These are phyloP conservation scores for Avicennia marina DNA, from an alignment of 257 asterid genomes.

Conservation along the genomic window DNA sequence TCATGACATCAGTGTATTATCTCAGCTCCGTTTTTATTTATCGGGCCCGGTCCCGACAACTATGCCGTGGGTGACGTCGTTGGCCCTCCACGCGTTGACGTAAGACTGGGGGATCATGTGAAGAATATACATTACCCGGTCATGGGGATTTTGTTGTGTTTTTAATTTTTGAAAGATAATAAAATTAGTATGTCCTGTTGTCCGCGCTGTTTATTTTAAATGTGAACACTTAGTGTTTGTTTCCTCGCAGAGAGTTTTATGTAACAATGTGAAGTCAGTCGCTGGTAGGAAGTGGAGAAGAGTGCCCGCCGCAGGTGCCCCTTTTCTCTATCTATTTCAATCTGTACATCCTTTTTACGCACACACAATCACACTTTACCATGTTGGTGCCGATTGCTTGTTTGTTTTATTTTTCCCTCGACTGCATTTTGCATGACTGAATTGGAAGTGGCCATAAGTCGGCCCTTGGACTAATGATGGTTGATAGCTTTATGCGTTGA, in stretches of 20 bases:
- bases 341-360: background rate
- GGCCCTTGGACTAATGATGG: background rate
- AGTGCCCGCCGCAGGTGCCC: slow-evolving; percentile 23
- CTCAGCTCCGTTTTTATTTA: background rate
- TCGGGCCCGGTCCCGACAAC: background rate
- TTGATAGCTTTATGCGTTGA: slow-evolving; percentile 7
- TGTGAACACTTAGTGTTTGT: background rate
- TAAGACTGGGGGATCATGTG: background rate
- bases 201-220: slow-evolving; percentile 8
- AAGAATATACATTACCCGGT: background rate
- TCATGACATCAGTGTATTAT: background rate
- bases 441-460: background rate
- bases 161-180: background rate
- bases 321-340: background rate
- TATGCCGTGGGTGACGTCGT: background rate
- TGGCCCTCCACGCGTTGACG: slow-evolving; percentile 25
- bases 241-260: slow-evolving; percentile 1
- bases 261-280: background rate
- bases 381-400: background rate
- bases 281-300: slow-evolving; percentile 12
- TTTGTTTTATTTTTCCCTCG: background rate
- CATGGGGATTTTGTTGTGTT: background rate
- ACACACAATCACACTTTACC: background rate
- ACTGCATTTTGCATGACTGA: slow-evolving; percentile 8
- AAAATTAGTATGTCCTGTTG: background rate